Conservation (phyloP, 305 asterid species). For the Fraxinus velutina region DNA sequence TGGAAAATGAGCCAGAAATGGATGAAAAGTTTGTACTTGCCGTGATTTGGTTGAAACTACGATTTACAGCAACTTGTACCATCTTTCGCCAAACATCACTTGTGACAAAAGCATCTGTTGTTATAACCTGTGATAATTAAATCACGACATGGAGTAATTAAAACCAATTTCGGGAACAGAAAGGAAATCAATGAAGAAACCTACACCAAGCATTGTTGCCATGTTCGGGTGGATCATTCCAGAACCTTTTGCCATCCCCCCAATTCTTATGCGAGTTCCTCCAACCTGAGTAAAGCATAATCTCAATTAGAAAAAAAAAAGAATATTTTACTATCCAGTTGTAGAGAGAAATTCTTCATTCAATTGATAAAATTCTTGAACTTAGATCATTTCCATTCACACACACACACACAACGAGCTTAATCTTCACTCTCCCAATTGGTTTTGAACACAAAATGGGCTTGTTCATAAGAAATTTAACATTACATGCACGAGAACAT, state of each 20-base stretch:
- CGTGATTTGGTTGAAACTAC: slow-evolving; percentile 96
- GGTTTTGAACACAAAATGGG: not conserved
- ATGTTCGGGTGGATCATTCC: slow-evolving; percentile 99
- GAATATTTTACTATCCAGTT: not conserved
- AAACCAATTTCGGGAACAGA: slow-evolving; percentile 5
- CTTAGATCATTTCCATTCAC: not conserved
- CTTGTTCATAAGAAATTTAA: not conserved
- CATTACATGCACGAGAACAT: not conserved
- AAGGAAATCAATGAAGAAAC: slow-evolving; percentile 24
- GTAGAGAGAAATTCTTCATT: not conserved
- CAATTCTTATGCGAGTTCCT: slow-evolving; percentile 60
- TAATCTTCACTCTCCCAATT: not conserved
- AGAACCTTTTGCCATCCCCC: slow-evolving; percentile 97
- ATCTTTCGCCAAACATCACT: slow-evolving; percentile 89
- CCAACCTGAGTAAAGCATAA: slow-evolving; percentile 53
- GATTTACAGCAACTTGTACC: slow-evolving; percentile 81
- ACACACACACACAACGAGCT: slow-evolving; percentile 13
- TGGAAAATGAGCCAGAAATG: slow-evolving; percentile 1
- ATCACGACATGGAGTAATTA: slow-evolving; percentile 19
- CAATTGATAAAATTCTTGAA: not conserved
- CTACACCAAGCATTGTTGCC: slow-evolving; percentile 98
- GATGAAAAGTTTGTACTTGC: slow-evolving; percentile 42
- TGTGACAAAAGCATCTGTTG: slow-evolving; percentile 78
- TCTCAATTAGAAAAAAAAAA: not conserved
- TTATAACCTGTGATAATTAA: slow-evolving; percentile 60